Base-by-base conservation (phyloP, 108 stramenopile species). In the Parmales sp. region DNA sequence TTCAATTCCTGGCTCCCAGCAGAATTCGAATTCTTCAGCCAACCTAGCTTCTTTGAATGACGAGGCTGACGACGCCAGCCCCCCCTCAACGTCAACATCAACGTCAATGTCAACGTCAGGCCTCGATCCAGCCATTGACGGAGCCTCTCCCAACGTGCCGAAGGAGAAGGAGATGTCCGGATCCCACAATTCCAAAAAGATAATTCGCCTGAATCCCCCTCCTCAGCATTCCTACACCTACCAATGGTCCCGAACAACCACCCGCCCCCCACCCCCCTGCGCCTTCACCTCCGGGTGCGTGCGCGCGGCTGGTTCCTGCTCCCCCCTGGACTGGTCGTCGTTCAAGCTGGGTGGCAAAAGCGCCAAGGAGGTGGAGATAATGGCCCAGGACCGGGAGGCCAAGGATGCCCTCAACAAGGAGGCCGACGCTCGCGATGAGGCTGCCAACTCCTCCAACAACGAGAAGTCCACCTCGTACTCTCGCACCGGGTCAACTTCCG, bases 321-420 rank as follows among this genome's bases (percentile, higher is more conserved):
- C 84, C 38, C 91, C 91, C 20, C 91, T 89, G 51, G 91, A 92
- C 49, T 92, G 88, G 88, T 86, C 84, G n/a, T 80, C 71, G 50
- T 86, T 87, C 74, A 88, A 87, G 13, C 66, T 92, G 8, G 86
- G 88, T 22, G 88, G 88, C 23, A 72, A 86, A n/a, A 86, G 79
- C 20, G 25, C 3, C 20, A 85, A 87, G 67, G 75, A 80, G 1
- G 70, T 90, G 64, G 88, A 90, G 71, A 60, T 13, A n/a, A n/a
- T n/a, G n/a, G 49, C 11, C 23, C 5, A 6, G 49, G n/a, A 50
- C 49, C 20, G 6, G 6, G 49, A 6, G 49, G n/a, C 20, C 20
- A 50, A 13, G 11, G 41, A 43, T 11, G 41, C 41, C 11, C 7
- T 13, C 11, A 43, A 43, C 41, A 11, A 13, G 41, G 41, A 13